These are phyloP conservation scores for Cenchrus fungigraminus DNA, from an alignment of 176 grass and related monocot species.

Conservation along the genomic window DNA sequence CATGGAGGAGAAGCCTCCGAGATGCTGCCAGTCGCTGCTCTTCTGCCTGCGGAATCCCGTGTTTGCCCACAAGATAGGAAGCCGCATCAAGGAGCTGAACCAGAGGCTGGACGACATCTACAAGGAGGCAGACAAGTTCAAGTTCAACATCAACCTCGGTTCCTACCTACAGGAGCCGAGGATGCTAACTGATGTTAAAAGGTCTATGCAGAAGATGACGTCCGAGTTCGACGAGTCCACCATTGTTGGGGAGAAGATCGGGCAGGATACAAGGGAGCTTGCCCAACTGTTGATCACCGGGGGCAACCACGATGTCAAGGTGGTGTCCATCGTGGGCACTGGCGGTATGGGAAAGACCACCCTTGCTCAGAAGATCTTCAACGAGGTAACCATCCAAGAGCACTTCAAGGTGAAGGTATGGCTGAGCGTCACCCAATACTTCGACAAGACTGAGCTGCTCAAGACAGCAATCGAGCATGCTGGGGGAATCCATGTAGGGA, in stretches of 20 bases:
- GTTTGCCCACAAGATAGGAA: no score
- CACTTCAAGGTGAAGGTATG: no score
- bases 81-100: no score
- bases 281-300: neutral
- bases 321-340: no score
- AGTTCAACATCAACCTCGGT: neutral
- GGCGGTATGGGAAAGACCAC: neutral
- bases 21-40: no score
- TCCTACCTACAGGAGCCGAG: neutral
- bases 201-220: neutral
- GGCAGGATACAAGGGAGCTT: neutral
- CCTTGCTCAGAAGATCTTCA: neutral
- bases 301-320: neutral
- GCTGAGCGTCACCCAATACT: no score
- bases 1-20: no score
- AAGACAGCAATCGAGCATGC: no score
- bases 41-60: no score
- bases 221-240: neutral
- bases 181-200: no score
- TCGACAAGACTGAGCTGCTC: no score
- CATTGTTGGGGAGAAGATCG: slow-evolving; percentile 14
- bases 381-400: neutral
- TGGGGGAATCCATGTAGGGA: no score
- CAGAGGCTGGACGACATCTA: slow-evolving; percentile 6
- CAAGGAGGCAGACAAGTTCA: neutral